phyloP scores from a whole-genome alignment of 768 basidiomycete genomes.

The Agaricus blazei region DNA sequence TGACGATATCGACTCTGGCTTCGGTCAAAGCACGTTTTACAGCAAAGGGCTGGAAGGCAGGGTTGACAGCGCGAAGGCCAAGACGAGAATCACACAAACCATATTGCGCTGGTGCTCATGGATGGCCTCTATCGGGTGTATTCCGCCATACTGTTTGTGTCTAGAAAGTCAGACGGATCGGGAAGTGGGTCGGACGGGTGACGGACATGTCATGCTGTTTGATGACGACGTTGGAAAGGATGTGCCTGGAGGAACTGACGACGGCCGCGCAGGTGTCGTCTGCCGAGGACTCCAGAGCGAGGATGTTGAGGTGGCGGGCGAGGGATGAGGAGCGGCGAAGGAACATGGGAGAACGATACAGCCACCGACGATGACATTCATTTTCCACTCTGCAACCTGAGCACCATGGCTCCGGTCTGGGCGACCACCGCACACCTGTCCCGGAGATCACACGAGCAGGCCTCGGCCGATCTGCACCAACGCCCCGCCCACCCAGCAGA shows the following conservation, averaged over 20 bases:
- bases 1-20: conserved; percentile 47
- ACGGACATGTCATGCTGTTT: conserved; percentile 69
- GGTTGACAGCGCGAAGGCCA: background rate
- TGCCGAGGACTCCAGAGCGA: conserved; percentile 82
- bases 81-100: conserved; percentile 29
- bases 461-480: conserved; percentile 20
- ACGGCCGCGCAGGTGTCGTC: conserved; percentile 94
- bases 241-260: conserved; percentile 59
- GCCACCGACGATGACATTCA: too few species aligned
- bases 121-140: conserved; percentile 75
- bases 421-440: conserved; percentile 28
- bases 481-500: conserved; percentile 31
- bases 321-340: conserved; percentile 4
- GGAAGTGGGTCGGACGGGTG: background rate
- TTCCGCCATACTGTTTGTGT: conserved; percentile 62
- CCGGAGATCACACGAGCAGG: conserved; percentile 36
- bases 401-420: conserved; percentile 9
- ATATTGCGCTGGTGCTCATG: conserved; percentile 76
- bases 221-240: conserved; percentile 83
- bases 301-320: conserved; percentile 48
- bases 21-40: conserved; percentile 64
- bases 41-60: conserved; percentile 56
- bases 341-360: conserved; percentile 2
- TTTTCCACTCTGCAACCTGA: too few species aligned
- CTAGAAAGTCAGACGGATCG: conserved; percentile 25